phyloP scores from a whole-genome alignment of 371 early-diverging fungal genomes.

The Cokeromyces recurvatus region DNA sequence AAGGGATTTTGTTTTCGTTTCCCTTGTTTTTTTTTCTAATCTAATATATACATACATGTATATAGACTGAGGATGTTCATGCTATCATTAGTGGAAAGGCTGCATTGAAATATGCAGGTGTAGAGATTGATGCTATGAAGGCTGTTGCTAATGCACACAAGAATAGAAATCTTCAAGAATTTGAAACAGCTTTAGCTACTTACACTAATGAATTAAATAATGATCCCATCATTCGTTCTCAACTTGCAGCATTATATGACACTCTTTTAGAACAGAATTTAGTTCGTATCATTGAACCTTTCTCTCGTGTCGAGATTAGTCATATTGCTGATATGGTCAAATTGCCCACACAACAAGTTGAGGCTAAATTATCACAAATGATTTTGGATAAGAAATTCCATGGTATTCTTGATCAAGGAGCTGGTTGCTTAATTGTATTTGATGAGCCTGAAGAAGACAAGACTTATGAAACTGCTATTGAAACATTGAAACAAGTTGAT shows the following conservation, averaged over 20 bases:
- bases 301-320: slow-evolving; percentile 92
- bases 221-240: slow-evolving; percentile 89
- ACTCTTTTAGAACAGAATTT: slow-evolving; percentile 96
- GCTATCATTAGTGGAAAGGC: slow-evolving; percentile 80
- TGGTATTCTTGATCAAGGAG: slow-evolving; percentile 97
- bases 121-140: slow-evolving; percentile 90
- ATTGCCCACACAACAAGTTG: slow-evolving; percentile 88
- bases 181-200: slow-evolving; percentile 84
- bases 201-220: slow-evolving; percentile 83
- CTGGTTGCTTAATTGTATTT: slow-evolving; percentile 91
- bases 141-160: slow-evolving; percentile 92
- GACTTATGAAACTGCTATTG: slow-evolving; percentile 89
- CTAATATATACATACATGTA: not conserved
- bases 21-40: no score
- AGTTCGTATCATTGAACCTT: slow-evolving; percentile 97
- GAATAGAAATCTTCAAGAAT: slow-evolving; percentile 89
- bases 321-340: slow-evolving; percentile 93
- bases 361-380: slow-evolving; percentile 96
- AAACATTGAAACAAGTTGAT: slow-evolving; percentile 93
- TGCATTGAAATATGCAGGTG: slow-evolving; percentile 69
- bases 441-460: slow-evolving; percentile 87
- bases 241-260: slow-evolving; percentile 91
- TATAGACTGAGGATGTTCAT: slow-evolving; percentile 83
- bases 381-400: slow-evolving; percentile 95
- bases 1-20: no score